phyloP scores from a whole-genome alignment of 192 early-diverging fungal species.

The Thamnidium elegans region DNA sequence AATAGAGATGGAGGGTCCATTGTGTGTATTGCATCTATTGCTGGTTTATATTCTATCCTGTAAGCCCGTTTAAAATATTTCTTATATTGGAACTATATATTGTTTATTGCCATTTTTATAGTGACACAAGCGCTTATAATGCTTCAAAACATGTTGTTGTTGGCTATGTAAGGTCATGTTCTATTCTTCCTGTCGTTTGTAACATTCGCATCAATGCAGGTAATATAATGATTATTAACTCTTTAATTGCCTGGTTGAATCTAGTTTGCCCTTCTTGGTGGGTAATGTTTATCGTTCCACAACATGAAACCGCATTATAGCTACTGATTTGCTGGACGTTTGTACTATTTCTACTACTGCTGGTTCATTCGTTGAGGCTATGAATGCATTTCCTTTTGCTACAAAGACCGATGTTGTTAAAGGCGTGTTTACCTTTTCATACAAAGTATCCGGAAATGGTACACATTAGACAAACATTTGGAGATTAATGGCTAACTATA shows the following conservation, averaged over 20 bases:
- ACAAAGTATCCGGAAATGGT: no score
- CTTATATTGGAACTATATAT: neutral
- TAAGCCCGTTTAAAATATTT: neutral
- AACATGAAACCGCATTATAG: no score
- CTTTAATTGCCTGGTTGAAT: neutral
- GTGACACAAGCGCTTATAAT: constrained; percentile 6
- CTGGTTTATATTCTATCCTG: constrained; percentile 15
- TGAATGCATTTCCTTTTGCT: no score
- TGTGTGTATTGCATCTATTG: constrained; percentile 27
- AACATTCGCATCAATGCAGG: constrained; percentile 22
- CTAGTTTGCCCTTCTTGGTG: constrained; percentile 30
- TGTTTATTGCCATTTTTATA: neutral
- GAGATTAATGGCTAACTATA: no score
- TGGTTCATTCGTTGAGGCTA: no score
- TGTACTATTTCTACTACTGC: no score
- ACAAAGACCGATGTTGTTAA: no score
- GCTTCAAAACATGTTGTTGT: constrained; percentile 22
- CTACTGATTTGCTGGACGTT: no score
- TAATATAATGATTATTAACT: constrained; percentile 9
- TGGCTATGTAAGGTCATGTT: constrained; percentile 18
- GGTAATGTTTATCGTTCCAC: constrained; percentile 2
- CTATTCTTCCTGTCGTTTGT: neutral
- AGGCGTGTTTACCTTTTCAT: no score
- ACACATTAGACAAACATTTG: no score
- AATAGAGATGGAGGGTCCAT: constrained; percentile 31